phyloP scores from a whole-genome alignment of 2,329 filamentous ascomycete genomes.

The Pleochaeta shiraiana region DNA sequence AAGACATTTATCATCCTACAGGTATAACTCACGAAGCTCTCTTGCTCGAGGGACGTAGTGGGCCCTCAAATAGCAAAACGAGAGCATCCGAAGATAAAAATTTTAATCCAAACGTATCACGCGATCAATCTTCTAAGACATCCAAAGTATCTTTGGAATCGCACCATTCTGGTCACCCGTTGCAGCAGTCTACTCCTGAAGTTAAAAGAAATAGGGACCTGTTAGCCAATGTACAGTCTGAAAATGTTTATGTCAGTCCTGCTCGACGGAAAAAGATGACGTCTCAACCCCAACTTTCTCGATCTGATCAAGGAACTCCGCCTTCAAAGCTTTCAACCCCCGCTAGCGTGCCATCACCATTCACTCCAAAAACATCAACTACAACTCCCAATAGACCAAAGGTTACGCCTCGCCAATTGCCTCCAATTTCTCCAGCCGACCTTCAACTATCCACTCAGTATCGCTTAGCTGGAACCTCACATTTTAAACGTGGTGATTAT shows the following conservation, averaged over 20 bases:
- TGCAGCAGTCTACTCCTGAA: neutral
- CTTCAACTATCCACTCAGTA: slow-evolving; percentile 58
- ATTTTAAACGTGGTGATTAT: slow-evolving; percentile 91
- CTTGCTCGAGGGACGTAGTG: slow-evolving; percentile 48
- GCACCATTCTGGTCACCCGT: slow-evolving; percentile 18
- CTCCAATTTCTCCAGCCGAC: slow-evolving; percentile 43
- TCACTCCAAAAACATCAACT: slow-evolving; percentile 23
- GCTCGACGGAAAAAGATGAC: slow-evolving; percentile 53
- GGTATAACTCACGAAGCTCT: slow-evolving; percentile 48
- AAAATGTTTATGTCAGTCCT: slow-evolving; percentile 73
- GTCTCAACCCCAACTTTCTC: slow-evolving; percentile 8
- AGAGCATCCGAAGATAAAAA: slow-evolving; percentile 13
- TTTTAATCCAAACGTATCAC: slow-evolving; percentile 13
- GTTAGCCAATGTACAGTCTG: slow-evolving; percentile 51
- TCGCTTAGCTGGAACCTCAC: slow-evolving; percentile 59
- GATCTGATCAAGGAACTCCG: slow-evolving; percentile 7
- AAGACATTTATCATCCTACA: neutral
- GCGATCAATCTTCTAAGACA: slow-evolving; percentile 29
- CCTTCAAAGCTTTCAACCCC: slow-evolving; percentile 7
- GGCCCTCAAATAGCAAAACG: slow-evolving; percentile 26
- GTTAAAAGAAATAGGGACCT: slow-evolving; percentile 13
- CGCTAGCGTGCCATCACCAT: slow-evolving; percentile 9
- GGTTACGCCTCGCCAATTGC: slow-evolving; percentile 28
- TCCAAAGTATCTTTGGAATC: slow-evolving; percentile 22
- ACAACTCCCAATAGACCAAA: slow-evolving; percentile 25